These are phyloP conservation scores for Halteria grandinella DNA, from an alignment of 73 alveolate genomes.

Conservation along the genomic window DNA sequence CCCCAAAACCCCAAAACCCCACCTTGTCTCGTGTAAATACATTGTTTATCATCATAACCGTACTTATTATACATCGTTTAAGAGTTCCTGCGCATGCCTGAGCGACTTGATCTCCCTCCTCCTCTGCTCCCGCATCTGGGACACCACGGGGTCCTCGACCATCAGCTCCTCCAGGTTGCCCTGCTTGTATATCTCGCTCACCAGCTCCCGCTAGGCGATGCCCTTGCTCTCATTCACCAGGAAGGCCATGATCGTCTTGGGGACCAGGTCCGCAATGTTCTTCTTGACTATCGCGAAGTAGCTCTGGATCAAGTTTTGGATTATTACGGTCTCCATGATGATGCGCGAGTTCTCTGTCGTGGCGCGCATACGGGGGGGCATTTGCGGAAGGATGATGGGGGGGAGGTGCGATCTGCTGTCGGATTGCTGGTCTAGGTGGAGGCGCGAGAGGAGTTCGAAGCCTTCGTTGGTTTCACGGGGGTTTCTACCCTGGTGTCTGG, in stretches of 20 bases:
- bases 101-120: conserved; percentile 40
- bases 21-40: too few relatives aligned
- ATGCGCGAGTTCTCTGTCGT: conserved; percentile 55
- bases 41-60: too few relatives aligned
- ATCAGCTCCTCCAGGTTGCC: conserved; percentile 49
- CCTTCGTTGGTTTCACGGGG: background rate
- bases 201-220: conserved; percentile 47
- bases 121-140: conserved; percentile 37
- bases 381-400: conserved; percentile 44
- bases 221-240: conserved; percentile 76
- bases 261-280: conserved; percentile 80
- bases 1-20: too few relatives aligned
- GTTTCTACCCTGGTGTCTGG: background rate
- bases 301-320: conserved; percentile 74
- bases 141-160: conserved; percentile 60
- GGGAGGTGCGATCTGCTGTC: conserved; percentile 17
- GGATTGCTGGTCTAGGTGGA: background rate
- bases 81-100: conserved; percentile 29
- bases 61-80: conserved; percentile 29
- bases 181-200: conserved; percentile 51
- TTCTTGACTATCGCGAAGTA: conserved; percentile 82
- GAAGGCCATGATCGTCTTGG: conserved; percentile 81
- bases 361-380: conserved; percentile 66
- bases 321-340: conserved; percentile 74
- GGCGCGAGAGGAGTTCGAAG: background rate